Conservation (phyloP, 2,329 filamentous ascomycete species). For the Phialophora verrucosa region DNA sequence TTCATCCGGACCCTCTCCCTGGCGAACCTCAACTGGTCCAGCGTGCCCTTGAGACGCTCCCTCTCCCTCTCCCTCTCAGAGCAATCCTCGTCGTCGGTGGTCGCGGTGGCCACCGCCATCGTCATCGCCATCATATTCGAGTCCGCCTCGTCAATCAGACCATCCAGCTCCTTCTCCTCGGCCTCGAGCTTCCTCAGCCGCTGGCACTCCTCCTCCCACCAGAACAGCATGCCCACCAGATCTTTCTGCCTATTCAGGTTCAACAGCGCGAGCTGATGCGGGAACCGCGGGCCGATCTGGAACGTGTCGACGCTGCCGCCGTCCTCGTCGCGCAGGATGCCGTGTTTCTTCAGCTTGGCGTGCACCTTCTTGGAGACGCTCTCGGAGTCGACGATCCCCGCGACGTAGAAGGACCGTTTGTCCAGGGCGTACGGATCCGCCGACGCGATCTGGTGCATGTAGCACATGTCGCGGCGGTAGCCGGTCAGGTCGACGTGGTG, state of each 20-base stretch:
- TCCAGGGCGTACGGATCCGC: slow-evolving; percentile 29
- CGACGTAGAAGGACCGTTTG: slow-evolving; percentile 33
- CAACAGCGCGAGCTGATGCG: slow-evolving; percentile 32
- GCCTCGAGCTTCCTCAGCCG: slow-evolving; percentile 31
- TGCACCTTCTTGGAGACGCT: slow-evolving; percentile 22
- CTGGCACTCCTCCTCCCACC: slow-evolving; percentile 38
- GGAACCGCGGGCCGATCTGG: slow-evolving; percentile 32
- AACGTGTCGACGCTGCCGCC: slow-evolving; percentile 28
- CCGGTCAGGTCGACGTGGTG: slow-evolving; percentile 16
- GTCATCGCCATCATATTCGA: slow-evolving; percentile 4
- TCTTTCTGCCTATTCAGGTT: slow-evolving; percentile 29
- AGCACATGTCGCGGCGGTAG: slow-evolving; percentile 34
- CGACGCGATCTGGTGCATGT: slow-evolving; percentile 35
- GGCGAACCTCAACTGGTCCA: slow-evolving; percentile 36
- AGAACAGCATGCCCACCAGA: slow-evolving; percentile 34
- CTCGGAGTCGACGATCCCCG: slow-evolving; percentile 32
- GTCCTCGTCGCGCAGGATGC: slow-evolving; percentile 20
- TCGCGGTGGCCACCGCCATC: not conserved
- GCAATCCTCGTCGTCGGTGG: not conserved
- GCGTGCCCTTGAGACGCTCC: slow-evolving; percentile 13
- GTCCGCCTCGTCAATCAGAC: slow-evolving; percentile 20
- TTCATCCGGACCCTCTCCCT: slow-evolving; percentile 36
- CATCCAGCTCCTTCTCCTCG: slow-evolving; percentile 31
- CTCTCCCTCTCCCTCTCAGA: not conserved
- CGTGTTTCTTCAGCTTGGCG: slow-evolving; percentile 25